Evolutionary conservation across 768 basidiomycete genomes (phyloP).

Genomic region (Polyporus arcularius): DNA sequence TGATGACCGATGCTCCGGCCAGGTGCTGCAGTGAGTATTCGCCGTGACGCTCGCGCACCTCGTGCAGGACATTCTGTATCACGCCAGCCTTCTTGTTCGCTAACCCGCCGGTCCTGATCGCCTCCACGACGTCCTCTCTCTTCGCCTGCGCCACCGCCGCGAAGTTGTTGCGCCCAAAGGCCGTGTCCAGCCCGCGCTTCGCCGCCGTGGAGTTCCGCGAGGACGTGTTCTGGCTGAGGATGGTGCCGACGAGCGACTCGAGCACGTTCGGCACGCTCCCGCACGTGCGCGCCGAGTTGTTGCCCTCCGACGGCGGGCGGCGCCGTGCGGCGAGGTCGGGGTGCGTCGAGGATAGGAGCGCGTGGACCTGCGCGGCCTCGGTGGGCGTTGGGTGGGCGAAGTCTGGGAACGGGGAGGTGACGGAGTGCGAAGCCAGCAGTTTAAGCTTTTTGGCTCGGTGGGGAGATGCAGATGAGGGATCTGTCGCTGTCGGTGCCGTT

Average conservation of each 20-base stretch:
- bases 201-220: constrained; percentile 50
- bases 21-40: constrained; percentile 62
- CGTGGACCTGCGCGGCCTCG: constrained; percentile 42
- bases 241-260: constrained; percentile 56
- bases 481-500: neutral
- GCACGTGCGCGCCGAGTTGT: constrained; percentile 46
- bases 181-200: constrained; percentile 46
- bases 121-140: constrained; percentile 43
- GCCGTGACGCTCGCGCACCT: constrained; percentile 48
- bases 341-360: constrained; percentile 40
- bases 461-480: neutral
- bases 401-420: constrained; percentile 49
- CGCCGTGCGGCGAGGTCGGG: constrained; percentile 31
- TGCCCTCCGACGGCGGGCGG: constrained; percentile 24
- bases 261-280: constrained; percentile 54
- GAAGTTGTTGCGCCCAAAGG: constrained; percentile 54
- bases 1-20: constrained; percentile 27
- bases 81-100: constrained; percentile 60
- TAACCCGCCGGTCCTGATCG: constrained; percentile 56
- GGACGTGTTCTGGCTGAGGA: constrained; percentile 64
- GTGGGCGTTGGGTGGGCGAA: constrained; percentile 45
- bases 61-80: constrained; percentile 49
- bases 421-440: constrained; percentile 42
- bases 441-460: constrained; percentile 49
- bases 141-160: constrained; percentile 48